Evolutionary conservation across 2,329 filamentous ascomycete species (phyloP).

Genomic region (Aaosphaeria arxii): DNA sequence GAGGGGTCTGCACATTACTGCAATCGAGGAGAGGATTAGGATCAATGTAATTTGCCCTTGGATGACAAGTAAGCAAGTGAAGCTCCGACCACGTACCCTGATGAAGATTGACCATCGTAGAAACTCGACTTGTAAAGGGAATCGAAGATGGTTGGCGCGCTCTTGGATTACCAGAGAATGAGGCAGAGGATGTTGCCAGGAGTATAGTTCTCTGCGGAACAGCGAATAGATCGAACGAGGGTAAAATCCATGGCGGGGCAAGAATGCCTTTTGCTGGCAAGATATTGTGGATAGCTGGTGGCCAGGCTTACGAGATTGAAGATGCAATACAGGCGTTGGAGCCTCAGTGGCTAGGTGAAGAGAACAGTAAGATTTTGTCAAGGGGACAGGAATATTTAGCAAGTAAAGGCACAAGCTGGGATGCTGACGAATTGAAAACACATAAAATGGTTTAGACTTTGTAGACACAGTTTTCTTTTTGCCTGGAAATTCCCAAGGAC

Average conservation of each 20-base stretch:
- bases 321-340: slow-evolving; percentile 19
- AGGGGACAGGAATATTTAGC: slow-evolving; percentile 15
- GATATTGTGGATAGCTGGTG: slow-evolving; percentile 17
- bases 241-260: slow-evolving; percentile 10
- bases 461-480: background rate
- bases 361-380: slow-evolving; percentile 16
- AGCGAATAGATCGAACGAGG: slow-evolving; percentile 8
- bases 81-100: too few species aligned
- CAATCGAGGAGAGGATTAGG: slow-evolving; percentile 10
- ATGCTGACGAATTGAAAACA: slow-evolving; percentile 10
- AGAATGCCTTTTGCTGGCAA: slow-evolving; percentile 19
- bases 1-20: slow-evolving; percentile 14
- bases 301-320: slow-evolving; percentile 21
- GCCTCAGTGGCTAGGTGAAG: slow-evolving; percentile 20
- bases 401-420: slow-evolving; percentile 10
- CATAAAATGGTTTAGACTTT: background rate
- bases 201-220: slow-evolving; percentile 20
- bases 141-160: slow-evolving; percentile 14
- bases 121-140: slow-evolving; percentile 14
- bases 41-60: slow-evolving; percentile 23
- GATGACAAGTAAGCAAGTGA: slow-evolving; percentile 20
- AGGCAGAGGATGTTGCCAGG: slow-evolving; percentile 16
- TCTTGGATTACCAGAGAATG: slow-evolving; percentile 15
- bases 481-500: too few species aligned
- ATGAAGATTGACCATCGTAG: background rate